Conservation (phyloP, 176 grass and related monocot genomes). For the Oryza meyeriana region DNA sequence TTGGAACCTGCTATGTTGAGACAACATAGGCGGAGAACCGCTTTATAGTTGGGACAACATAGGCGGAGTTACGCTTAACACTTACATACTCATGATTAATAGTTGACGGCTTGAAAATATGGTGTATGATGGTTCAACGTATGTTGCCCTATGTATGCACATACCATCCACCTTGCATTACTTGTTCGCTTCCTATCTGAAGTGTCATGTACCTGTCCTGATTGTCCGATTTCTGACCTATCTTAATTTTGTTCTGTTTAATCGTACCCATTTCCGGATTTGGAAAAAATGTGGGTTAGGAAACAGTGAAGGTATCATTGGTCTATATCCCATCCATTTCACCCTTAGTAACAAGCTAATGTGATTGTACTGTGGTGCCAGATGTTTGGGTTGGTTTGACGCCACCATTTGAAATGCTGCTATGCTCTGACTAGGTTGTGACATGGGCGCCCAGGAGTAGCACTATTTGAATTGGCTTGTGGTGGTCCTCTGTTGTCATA, state of each 20-base stretch:
- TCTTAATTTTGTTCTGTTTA: not conserved
- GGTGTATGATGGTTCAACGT: not conserved
- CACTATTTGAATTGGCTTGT: slow-evolving; percentile 1
- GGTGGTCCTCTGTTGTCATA: not conserved
- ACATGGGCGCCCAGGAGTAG: not conserved
- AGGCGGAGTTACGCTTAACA: too few species aligned
- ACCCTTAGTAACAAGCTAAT: slow-evolving; percentile 10
- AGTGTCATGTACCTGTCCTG: not conserved
- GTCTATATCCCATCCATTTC: not conserved
- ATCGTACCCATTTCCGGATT: not conserved
- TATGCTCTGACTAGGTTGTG: not conserved
- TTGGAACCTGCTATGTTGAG: too few species aligned
- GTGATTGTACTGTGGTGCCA: not conserved
- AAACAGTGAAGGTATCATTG: not conserved
- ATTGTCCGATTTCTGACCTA: not conserved
- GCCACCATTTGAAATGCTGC: not conserved
- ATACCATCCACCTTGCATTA: not conserved
- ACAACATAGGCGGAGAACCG: too few species aligned
- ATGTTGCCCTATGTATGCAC: not conserved
- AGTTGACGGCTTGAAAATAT: not conserved
- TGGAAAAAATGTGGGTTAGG: not conserved
- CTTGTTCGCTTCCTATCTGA: not conserved
- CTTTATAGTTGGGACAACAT: too few species aligned
- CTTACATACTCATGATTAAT: not conserved
- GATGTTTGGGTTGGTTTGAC: not conserved